These are phyloP conservation scores for Colletotrichum sp. DNA, from an alignment of 2,329 filamentous ascomycete genomes.

Conservation along the genomic window DNA sequence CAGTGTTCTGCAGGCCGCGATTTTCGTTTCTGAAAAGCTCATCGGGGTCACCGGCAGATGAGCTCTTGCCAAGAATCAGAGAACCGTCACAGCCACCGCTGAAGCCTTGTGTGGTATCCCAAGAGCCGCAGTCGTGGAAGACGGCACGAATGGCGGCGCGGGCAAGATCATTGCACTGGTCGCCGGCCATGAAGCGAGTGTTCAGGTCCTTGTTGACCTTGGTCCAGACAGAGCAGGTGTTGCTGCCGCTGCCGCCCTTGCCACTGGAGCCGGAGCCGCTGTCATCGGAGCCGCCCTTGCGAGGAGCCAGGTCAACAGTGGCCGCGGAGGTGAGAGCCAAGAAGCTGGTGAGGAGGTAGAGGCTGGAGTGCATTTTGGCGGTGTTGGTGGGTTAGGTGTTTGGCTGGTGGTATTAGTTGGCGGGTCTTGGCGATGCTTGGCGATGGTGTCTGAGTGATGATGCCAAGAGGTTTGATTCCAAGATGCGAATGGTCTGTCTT, in stretches of 20 bases:
- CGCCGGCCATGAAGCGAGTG: slow-evolving; percentile 31
- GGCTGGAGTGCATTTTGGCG: background rate
- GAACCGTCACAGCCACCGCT: slow-evolving; percentile 51
- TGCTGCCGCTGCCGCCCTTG: background rate
- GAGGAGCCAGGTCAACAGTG: background rate
- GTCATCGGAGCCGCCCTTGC: background rate
- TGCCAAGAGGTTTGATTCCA: background rate
- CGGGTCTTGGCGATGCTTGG: background rate
- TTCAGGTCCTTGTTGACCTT: slow-evolving; percentile 40
- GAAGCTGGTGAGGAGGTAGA: background rate
- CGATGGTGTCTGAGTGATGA: background rate
- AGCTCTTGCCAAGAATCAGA: slow-evolving; percentile 36
- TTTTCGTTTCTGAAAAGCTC: slow-evolving; percentile 46
- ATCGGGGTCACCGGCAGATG: slow-evolving; percentile 8
- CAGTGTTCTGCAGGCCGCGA: slow-evolving; percentile 48
- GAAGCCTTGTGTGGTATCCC: slow-evolving; percentile 35
- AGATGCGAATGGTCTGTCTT: background rate
- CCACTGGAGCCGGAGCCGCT: background rate
- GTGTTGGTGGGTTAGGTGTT: background rate
- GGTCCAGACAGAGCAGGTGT: slow-evolving; percentile 34
- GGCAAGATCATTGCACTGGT: slow-evolving; percentile 41
- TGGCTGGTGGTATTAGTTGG: background rate
- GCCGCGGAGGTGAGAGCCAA: background rate
- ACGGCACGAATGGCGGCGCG: slow-evolving; percentile 49
- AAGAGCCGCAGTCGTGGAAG: slow-evolving; percentile 51